These are phyloP conservation scores for Phoma sp. DNA, from an alignment of 2,329 filamentous ascomycete species.

Conservation along the genomic window DNA sequence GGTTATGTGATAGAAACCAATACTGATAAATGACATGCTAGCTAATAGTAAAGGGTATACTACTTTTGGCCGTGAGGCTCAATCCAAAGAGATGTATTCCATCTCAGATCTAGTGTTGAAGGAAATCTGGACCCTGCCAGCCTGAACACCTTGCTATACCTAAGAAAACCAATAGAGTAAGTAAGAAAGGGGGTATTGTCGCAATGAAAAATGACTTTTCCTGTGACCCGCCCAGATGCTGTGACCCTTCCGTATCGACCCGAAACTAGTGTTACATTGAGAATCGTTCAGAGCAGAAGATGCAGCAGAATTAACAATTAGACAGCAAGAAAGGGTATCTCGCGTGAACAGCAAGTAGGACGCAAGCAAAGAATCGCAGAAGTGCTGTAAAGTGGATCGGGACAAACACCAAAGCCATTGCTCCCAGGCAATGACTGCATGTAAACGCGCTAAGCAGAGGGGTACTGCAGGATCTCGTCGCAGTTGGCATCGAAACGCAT, in stretches of 20 bases:
- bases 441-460: slow-evolving; percentile 43
- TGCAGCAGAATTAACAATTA: slow-evolving; percentile 45
- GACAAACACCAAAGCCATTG: slow-evolving; percentile 37
- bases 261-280: slow-evolving; percentile 45
- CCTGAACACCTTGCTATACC: slow-evolving; percentile 23
- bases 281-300: slow-evolving; percentile 40
- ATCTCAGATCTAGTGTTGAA: slow-evolving; percentile 16
- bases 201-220: slow-evolving; percentile 46
- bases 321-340: slow-evolving; percentile 49
- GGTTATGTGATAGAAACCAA: slow-evolving; percentile 1
- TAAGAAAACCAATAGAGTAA: slow-evolving; percentile 23
- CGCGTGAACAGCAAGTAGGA: slow-evolving; percentile 43
- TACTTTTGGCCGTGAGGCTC: slow-evolving; percentile 25
- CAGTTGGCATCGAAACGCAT: slow-evolving; percentile 96
- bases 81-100: slow-evolving; percentile 7
- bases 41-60: slow-evolving; percentile 16
- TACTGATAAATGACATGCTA: slow-evolving; percentile 9
- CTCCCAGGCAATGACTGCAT: slow-evolving; percentile 25
- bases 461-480: slow-evolving; percentile 77
- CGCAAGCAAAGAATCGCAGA: slow-evolving; percentile 26
- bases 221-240: slow-evolving; percentile 46
- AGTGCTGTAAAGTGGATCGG: slow-evolving; percentile 13
- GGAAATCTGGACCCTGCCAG: slow-evolving; percentile 34
- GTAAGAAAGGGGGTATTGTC: slow-evolving; percentile 41
- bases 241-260: slow-evolving; percentile 31